These are phyloP conservation scores for Primulina huaijiensis DNA, from an alignment of 257 asterid genomes.

Conservation along the genomic window DNA sequence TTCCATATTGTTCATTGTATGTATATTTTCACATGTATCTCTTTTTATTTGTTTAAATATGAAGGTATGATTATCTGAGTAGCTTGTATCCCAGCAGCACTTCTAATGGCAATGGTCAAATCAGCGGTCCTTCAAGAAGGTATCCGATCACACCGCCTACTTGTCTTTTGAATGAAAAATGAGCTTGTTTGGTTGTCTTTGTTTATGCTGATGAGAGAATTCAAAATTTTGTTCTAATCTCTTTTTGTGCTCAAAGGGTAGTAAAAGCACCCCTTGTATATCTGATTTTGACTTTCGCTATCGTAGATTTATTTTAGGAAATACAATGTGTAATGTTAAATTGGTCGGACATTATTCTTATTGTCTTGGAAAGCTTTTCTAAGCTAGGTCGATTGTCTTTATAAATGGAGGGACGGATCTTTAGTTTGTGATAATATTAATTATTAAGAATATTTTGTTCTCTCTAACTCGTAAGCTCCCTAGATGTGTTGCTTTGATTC, in stretches of 20 bases:
- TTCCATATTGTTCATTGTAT: slow-evolving; percentile 4
- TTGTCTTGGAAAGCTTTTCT: slow-evolving; percentile 9
- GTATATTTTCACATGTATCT: background rate
- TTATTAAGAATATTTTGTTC: background rate
- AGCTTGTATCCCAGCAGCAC: slow-evolving; percentile 61
- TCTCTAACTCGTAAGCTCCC: slow-evolving; percentile 13
- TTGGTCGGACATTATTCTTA: slow-evolving; percentile 3
- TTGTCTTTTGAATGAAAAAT: background rate
- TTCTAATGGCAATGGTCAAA: slow-evolving; percentile 33
- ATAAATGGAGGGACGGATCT: background rate
- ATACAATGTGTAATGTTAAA: background rate
- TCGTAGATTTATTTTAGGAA: slow-evolving; percentile 6
- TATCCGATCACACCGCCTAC: slow-evolving; percentile 25
- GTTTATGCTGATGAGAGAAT: slow-evolving; percentile 6
- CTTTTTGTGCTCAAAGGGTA: background rate
- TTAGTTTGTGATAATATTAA: slow-evolving; percentile 2
- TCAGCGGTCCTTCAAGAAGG: slow-evolving; percentile 58
- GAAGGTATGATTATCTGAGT: slow-evolving; percentile 70
- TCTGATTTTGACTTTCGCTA: slow-evolving; percentile 11
- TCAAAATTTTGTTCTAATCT: slow-evolving; percentile 11
- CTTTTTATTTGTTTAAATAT: slow-evolving; percentile 21
- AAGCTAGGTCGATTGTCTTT: slow-evolving; percentile 13
- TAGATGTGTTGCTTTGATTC: slow-evolving; percentile 16
- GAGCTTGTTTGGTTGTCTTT: slow-evolving; percentile 6
- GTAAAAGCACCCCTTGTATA: slow-evolving; percentile 2